phyloP scores from a whole-genome alignment of 2,329 filamentous ascomycete genomes.

The Penicillium freii region DNA sequence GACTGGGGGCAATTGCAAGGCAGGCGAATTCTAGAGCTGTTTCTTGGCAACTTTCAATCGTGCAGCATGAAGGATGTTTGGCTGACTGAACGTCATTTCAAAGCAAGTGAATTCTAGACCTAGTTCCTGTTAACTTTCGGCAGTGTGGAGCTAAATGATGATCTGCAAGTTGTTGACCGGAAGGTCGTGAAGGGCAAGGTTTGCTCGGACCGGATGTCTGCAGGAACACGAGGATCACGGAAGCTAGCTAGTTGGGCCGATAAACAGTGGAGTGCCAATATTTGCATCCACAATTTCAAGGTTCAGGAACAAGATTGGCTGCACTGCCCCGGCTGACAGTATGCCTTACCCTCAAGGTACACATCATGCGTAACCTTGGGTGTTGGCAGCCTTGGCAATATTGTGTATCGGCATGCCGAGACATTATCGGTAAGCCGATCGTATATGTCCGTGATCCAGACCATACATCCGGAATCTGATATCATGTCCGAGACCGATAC shows the following conservation, averaged over 20 bases:
- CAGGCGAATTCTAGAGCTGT: no score
- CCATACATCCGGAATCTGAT: no score
- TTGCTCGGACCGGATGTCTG: background rate
- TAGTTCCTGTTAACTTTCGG: background rate
- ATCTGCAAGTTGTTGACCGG: background rate
- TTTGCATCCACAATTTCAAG: background rate
- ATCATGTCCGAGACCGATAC: background rate
- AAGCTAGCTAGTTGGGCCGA: background rate
- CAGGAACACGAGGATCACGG: background rate
- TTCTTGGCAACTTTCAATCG: no score
- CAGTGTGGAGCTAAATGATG: background rate
- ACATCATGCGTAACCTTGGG: conserved; percentile 19
- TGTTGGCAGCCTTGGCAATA: background rate
- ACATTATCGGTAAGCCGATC: no score
- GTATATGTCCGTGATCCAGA: no score
- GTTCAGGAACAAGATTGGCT: background rate
- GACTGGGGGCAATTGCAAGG: no score
- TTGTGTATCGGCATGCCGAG: no score
- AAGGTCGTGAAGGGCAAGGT: background rate
- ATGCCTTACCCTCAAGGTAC: conserved; percentile 10
- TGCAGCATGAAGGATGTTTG: no score
- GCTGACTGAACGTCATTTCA: background rate
- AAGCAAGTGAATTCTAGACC: background rate
- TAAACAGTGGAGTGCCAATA: conserved; percentile 8
- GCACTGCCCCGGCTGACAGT: background rate